A percentile compares a stretch with the other conserved stretches of the same genome.
Conservation (phyloP, 1,284 basidiomycete species). For the Ceraceosorus bombacis region DNA sequence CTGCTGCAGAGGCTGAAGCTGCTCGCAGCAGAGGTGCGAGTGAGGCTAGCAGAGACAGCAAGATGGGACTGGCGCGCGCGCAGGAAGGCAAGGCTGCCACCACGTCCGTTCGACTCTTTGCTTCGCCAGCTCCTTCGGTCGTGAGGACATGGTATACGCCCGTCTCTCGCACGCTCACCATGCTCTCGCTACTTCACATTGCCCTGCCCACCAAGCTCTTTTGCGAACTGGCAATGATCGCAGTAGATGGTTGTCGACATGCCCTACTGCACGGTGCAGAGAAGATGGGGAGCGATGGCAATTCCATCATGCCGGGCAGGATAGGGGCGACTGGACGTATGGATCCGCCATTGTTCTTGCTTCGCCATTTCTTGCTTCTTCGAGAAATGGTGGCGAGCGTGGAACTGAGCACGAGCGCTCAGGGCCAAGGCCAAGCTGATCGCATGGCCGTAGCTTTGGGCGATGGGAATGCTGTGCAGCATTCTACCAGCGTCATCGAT, state of each 20-base stretch:
- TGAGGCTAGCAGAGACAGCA: neutral
- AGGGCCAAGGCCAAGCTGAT: neutral
- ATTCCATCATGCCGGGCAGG: neutral
- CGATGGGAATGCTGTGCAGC: neutral
- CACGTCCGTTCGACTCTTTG: constrained; percentile 3
- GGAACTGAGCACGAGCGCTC: neutral
- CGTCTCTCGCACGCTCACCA: neutral
- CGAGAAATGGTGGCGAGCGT: constrained; percentile 1
- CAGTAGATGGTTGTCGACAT: constrained; percentile 3
- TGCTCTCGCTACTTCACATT: constrained; percentile 8
- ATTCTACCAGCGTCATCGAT: neutral
- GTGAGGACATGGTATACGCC: constrained; percentile 9
- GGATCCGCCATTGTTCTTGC: constrained; percentile 5
- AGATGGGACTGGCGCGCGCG: constrained; percentile 2
- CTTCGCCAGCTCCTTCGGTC: neutral
- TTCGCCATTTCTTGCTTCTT: constrained; percentile 5
- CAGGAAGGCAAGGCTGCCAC: neutral
- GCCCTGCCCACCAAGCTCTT: constrained; percentile 2
- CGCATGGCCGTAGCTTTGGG: neutral
- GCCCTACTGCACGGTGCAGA: neutral
- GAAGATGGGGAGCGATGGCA: neutral
- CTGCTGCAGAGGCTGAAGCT: constrained; percentile 2
- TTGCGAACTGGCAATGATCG: neutral
- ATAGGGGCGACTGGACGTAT: constrained; percentile 5
- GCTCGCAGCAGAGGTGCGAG: neutral